These are phyloP conservation scores for Leucoagaricus sp. DNA, from an alignment of 1,284 basidiomycete genomes.

Conservation along the genomic window DNA sequence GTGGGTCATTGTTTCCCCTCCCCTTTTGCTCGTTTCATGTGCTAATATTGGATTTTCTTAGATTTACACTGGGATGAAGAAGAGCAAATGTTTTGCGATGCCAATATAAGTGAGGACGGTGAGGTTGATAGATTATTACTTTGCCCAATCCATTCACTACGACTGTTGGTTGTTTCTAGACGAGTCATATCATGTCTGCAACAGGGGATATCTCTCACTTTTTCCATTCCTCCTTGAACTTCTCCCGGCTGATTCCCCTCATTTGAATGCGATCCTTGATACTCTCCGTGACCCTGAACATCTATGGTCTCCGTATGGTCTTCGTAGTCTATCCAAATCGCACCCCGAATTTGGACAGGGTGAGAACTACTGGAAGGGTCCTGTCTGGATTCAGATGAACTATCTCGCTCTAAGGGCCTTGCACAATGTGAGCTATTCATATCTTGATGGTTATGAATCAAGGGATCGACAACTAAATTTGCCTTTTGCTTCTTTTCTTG, in stretches of 20 bases:
- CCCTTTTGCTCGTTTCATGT: not conserved
- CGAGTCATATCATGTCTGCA: constrained; percentile 88
- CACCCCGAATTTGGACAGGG: constrained; percentile 89
- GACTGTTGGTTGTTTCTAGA: constrained; percentile 47
- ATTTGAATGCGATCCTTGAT: constrained; percentile 79
- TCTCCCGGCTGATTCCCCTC: constrained; percentile 73
- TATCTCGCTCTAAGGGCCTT: constrained; percentile 83
- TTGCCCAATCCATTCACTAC: not conserved
- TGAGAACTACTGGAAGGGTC: constrained; percentile 96
- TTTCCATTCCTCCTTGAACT: constrained; percentile 90
- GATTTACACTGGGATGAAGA: constrained; percentile 94
- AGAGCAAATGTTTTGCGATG: constrained; percentile 91
- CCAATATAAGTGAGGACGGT: constrained; percentile 84
- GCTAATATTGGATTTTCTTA: constrained; percentile 29
- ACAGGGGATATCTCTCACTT: constrained; percentile 90
- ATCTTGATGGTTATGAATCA: not conserved
- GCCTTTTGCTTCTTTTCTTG: constrained; percentile 7
- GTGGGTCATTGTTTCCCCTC: constrained; percentile 38
- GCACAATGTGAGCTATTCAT: constrained; percentile 55
- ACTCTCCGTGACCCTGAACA: constrained; percentile 78
- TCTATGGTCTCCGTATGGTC: constrained; percentile 89
- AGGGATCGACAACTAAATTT: constrained; percentile 1
- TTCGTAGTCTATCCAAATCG: constrained; percentile 82
- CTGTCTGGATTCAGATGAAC: constrained; percentile 97
- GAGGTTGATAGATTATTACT: constrained; percentile 17